Conservation (phyloP, 2,329 filamentous ascomycete genomes). For the Pseudogymnoascus sp. region DNA sequence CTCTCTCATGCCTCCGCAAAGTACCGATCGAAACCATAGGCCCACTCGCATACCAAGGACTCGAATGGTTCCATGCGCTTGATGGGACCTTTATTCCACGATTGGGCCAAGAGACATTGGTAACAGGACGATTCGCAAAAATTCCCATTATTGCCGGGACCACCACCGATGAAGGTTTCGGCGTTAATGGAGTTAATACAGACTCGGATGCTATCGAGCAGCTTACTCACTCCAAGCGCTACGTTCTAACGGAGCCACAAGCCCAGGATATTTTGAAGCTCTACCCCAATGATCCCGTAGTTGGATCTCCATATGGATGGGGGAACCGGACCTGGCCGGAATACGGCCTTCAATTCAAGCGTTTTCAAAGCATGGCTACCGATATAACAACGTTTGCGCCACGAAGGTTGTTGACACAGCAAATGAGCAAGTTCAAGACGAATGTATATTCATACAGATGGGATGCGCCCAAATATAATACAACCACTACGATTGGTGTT, state of each 20-base stretch:
- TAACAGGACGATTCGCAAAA: slow-evolving; percentile 27
- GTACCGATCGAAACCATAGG: slow-evolving; percentile 15
- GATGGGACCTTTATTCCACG: slow-evolving; percentile 19
- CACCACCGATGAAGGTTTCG: slow-evolving; percentile 31
- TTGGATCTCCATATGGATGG: slow-evolving; percentile 8
- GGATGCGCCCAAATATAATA: slow-evolving; percentile 6
- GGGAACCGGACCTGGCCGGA: background rate
- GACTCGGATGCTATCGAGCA: slow-evolving; percentile 36
- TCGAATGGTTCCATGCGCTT: slow-evolving; percentile 32
- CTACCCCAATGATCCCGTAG: background rate
- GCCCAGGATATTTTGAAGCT: slow-evolving; percentile 31
- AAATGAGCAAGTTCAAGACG: background rate
- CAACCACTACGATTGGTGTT: background rate
- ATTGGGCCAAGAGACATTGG: background rate
- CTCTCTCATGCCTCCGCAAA: slow-evolving; percentile 23
- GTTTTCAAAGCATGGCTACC: background rate
- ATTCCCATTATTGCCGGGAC: slow-evolving; percentile 37
- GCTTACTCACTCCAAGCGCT: background rate
- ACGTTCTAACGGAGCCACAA: slow-evolving; percentile 16
- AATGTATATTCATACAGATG: background rate
- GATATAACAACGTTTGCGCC: background rate
- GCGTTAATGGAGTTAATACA: slow-evolving; percentile 40
- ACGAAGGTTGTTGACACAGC: background rate
- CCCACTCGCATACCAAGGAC: slow-evolving; percentile 27
- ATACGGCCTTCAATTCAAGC: slow-evolving; percentile 14